Conservation (phyloP, 164 flowering plant genomes). For the Aristolochia fimbriata region DNA sequence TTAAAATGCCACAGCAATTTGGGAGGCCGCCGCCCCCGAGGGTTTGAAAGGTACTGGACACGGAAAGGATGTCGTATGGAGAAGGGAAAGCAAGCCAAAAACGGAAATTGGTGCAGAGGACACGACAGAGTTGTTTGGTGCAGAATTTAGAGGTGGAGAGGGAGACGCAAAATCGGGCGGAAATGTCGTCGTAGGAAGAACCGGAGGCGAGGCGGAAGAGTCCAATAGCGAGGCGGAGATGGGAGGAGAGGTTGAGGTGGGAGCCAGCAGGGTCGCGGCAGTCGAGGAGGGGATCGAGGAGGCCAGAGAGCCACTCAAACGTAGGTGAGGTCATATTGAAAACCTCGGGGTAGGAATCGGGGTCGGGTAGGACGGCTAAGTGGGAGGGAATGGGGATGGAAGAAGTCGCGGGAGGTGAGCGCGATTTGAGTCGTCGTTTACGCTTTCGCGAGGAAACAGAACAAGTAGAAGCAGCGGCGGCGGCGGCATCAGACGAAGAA, state of each 20-base stretch:
- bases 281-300: slow-evolving; percentile 83
- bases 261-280: slow-evolving; percentile 70
- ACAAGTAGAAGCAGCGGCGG: no score
- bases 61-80: slow-evolving; percentile 35
- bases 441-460: no score
- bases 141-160: slow-evolving; percentile 54
- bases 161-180: slow-evolving; percentile 44
- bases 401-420: no score
- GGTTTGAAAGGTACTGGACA: slow-evolving; percentile 34
- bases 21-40: slow-evolving; percentile 44
- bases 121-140: slow-evolving; percentile 70
- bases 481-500: background rate
- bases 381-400: background rate
- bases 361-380: slow-evolving; percentile 10
- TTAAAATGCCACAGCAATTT: slow-evolving; percentile 68
- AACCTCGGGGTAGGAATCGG: slow-evolving; percentile 36
- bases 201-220: slow-evolving; percentile 66
- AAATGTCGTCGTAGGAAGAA: slow-evolving; percentile 35
- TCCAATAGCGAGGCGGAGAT: slow-evolving; percentile 63
- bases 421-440: no score
- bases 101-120: slow-evolving; percentile 77
- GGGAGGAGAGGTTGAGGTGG: slow-evolving; percentile 49
- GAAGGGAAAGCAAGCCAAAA: slow-evolving; percentile 75
- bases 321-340: slow-evolving; percentile 60
- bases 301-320: slow-evolving; percentile 69